phyloP scores from a whole-genome alignment of 2,329 filamentous ascomycete species.

The Grosmannia huntii region DNA sequence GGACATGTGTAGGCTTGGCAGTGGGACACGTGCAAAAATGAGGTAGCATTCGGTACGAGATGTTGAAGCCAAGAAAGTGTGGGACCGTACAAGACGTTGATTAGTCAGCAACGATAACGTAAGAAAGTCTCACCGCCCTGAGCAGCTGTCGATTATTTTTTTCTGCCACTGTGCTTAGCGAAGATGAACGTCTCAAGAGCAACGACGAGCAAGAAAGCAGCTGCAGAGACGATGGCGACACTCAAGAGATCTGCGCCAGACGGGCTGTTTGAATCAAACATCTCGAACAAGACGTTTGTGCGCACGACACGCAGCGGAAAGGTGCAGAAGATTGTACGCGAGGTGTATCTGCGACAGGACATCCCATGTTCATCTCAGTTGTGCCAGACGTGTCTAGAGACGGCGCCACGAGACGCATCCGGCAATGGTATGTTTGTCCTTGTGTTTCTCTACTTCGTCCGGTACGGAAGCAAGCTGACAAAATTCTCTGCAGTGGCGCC shows the following conservation, averaged over 20 bases:
- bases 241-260: conserved; percentile 44
- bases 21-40: too few species aligned
- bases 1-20: too few species aligned
- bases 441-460: background rate
- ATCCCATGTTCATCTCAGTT: conserved; percentile 93
- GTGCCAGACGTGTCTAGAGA: conserved; percentile 62
- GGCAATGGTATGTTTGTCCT: conserved; percentile 46
- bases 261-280: conserved; percentile 51
- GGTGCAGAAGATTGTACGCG: conserved; percentile 96
- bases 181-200: background rate
- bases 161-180: background rate
- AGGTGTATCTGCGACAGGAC: conserved; percentile 90
- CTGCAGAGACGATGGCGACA: conserved; percentile 40
- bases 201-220: background rate
- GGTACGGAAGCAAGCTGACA: background rate
- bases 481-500: conserved; percentile 45
- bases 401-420: conserved; percentile 66
- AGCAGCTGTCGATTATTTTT: background rate
- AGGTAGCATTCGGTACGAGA: too few species aligned
- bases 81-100: too few species aligned
- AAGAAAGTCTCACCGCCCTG: background rate
- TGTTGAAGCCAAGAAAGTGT: too few species aligned
- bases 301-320: conserved; percentile 91
- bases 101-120: background rate
- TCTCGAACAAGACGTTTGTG: conserved; percentile 93